Evolutionary conservation across 1,284 basidiomycete genomes (phyloP), one percentile per base, ranked within the genome.

Genomic region (Ustilago xerochloae): DNA sequence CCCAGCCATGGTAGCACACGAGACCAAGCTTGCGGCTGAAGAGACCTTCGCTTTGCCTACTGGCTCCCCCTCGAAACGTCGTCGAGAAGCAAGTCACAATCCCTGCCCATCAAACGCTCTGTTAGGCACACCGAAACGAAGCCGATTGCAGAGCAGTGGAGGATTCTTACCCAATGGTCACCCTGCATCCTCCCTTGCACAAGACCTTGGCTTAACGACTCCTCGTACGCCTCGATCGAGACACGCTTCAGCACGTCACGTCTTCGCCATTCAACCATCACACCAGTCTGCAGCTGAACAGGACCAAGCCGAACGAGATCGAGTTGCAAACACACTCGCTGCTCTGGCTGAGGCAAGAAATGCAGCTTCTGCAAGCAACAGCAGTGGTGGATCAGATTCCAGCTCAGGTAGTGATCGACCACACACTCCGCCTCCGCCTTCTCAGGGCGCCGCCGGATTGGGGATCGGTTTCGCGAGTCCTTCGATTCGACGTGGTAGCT

Each of bases 141-240:
- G 32, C n/a, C 41, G 67, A 10, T 49, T 70, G 48, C 59, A 75
- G 48, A 70, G 66, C 50, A 55, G 49, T 22, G 65, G 59, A 13
- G 65, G 66, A 8, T 67, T 79, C 36, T 49, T 79, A 2, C 67
- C 77, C 30, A 79, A 79, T 30, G 77, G 77, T 13, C 77, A 77
- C 45, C 77, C 75, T 6, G 77, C 77, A 1, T 79, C 77, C 6
- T 79, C 77, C 12, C 63, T 79, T 6, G 77, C 77, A 12, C 75
- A 77, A 53, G 77, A 73, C 50, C 45, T 79, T 7, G 77, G 77
- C 1, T 39, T 79, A 38, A 68, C 66, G 3, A 48, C 69, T 22
- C 67, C 70, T 6, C 48, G 68, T 16, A 73, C 75, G 13, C 69
- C 77, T 6, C 57, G 76, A n/a, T 75, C 73, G 7, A 43, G 73